Percentiles rank a stretch among this genome's conserved stretches.
phyloP scores from a whole-genome alignment of 352 stramenopile species.

The Phytophthora citricola region DNA sequence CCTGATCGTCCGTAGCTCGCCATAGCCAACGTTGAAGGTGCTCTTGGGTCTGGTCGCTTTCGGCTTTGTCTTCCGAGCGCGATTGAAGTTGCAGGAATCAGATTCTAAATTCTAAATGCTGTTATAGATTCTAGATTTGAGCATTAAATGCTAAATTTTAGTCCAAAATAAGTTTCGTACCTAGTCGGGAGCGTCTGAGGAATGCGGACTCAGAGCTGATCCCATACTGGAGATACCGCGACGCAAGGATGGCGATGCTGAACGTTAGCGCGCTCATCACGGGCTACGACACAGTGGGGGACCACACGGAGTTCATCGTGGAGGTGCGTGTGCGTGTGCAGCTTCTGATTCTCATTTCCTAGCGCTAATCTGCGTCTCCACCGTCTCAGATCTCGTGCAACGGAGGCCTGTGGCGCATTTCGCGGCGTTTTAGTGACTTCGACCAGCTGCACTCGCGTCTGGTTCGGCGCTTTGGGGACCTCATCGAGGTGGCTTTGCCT shows the following conservation, averaged over 20 bases:
- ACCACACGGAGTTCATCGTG: conserved; percentile 88
- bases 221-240: too few relatives aligned
- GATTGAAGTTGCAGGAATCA: conserved; percentile 36
- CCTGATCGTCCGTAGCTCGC: conserved; percentile 32
- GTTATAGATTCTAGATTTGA: too few relatives aligned
- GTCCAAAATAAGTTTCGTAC: too few relatives aligned
- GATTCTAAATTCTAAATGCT: too few relatives aligned
- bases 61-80: conserved; percentile 1
- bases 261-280: conserved; percentile 86
- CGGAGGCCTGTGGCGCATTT: conserved; percentile 84
- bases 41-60: background rate
- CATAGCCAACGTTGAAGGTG: conserved; percentile 13
- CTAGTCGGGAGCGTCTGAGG: too few relatives aligned
- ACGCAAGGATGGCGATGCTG: conserved; percentile 55
- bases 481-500: conserved; percentile 71
- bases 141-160: too few relatives aligned
- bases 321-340: conserved; percentile 44
- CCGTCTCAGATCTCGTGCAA: conserved; percentile 80
- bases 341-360: background rate
- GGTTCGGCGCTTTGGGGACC: conserved; percentile 72
- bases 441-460: conserved; percentile 85
- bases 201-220: too few relatives aligned
- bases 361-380: conserved; percentile 2
- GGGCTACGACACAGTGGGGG: conserved; percentile 81
- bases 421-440: conserved; percentile 88